A percentile compares a stretch with the other conserved stretches of the same genome.
Evolutionary conservation across 495 filamentous ascomycete species (phyloP).

Genomic region (Apiosordaria backusii): DNA sequence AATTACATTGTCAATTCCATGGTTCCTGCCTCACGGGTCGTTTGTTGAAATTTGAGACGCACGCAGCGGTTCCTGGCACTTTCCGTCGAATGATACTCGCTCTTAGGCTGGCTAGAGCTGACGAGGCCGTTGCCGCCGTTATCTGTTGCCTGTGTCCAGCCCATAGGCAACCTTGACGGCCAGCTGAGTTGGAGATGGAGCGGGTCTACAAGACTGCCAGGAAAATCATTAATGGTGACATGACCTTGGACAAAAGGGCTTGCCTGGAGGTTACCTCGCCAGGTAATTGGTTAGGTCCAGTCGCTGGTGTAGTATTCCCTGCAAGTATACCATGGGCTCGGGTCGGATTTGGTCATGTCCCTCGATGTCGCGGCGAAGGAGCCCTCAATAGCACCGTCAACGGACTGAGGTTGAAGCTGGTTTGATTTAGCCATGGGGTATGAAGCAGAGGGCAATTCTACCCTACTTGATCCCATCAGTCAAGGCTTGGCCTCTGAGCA

Average conservation of each 20-base stretch:
- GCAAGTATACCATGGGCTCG: slow-evolving; percentile 18
- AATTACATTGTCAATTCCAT: too few species aligned
- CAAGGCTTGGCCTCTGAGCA: too few species aligned
- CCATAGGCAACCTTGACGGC: background rate
- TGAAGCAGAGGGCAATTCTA: background rate
- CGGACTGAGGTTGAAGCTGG: background rate
- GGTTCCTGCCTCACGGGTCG: too few species aligned
- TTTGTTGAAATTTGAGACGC: too few species aligned
- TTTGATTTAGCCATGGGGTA: background rate
- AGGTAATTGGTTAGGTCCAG: too few species aligned
- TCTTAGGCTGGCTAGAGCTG: background rate
- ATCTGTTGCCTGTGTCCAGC: background rate
- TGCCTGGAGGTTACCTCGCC: too few species aligned
- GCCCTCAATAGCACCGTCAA: slow-evolving; percentile 22
- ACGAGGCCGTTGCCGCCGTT: background rate
- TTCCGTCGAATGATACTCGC: too few species aligned
- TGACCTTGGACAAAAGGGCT: too few species aligned
- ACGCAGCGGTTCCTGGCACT: too few species aligned
- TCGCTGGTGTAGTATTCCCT: slow-evolving; percentile 14
- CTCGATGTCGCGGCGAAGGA: slow-evolving; percentile 21
- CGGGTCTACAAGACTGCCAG: background rate
- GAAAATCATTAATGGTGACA: too few species aligned
- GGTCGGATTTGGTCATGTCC: background rate
- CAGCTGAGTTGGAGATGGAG: background rate
- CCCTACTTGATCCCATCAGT: too few species aligned